These are phyloP conservation scores for Tolypocladium sp. DNA, from an alignment of 2,329 filamentous ascomycete genomes.

Conservation along the genomic window DNA sequence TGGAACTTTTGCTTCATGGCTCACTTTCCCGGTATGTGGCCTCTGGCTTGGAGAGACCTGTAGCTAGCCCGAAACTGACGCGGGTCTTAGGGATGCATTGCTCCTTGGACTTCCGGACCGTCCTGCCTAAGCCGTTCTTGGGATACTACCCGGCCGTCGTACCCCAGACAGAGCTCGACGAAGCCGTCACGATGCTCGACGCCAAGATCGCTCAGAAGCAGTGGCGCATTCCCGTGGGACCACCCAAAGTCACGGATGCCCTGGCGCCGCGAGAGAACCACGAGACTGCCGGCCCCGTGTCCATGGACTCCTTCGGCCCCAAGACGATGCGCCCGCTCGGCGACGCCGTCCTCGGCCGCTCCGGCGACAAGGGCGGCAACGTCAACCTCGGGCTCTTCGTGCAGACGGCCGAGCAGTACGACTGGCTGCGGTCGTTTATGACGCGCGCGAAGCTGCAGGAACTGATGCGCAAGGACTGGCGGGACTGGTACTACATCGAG, in stretches of 20 bases:
- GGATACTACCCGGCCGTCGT: conserved; percentile 14
- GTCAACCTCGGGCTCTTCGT: conserved; percentile 37
- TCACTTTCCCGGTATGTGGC: conserved; percentile 23
- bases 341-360: conserved; percentile 18
- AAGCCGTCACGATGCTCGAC: conserved; percentile 12
- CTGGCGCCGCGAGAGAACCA: conserved; percentile 10
- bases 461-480: conserved; percentile 24
- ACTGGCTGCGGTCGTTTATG: conserved; percentile 33
- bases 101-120: conserved; percentile 30
- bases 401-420: conserved; percentile 30
- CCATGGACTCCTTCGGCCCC: conserved; percentile 9
- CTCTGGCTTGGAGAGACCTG: not conserved
- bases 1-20: conserved; percentile 25
- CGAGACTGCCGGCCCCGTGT: conserved; percentile 8
- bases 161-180: conserved; percentile 20
- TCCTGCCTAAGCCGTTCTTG: conserved; percentile 15
- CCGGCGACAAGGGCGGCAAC: conserved; percentile 33
- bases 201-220: not conserved
- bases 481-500: conserved; percentile 26
- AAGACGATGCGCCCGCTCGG: conserved; percentile 15
- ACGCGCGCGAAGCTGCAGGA: conserved; percentile 25
- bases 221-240: conserved; percentile 5
- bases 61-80: not conserved
- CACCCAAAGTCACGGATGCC: conserved; percentile 9
- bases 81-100: conserved; percentile 25